These are phyloP conservation scores for Daldinia bambusicola DNA, from an alignment of 495 filamentous ascomycete species.

Conservation along the genomic window DNA sequence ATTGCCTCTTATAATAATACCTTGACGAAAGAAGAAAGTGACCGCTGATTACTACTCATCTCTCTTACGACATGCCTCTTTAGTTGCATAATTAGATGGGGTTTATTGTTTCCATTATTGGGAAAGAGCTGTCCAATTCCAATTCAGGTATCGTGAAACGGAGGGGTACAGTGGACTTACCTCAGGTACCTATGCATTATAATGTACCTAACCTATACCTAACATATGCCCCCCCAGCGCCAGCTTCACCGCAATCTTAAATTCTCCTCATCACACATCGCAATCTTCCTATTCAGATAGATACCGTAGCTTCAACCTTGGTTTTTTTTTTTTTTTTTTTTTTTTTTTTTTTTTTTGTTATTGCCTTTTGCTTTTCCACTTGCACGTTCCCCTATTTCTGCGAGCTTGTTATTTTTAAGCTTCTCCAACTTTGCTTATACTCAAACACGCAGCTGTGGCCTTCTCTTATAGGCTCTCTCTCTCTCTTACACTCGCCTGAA, in stretches of 20 bases:
- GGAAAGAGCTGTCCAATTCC: background rate
- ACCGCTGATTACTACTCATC: background rate
- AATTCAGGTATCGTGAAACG: slow-evolving; percentile 11
- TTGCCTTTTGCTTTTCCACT: too few species aligned
- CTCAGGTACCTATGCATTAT: slow-evolving; percentile 7
- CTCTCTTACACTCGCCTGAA: slow-evolving; percentile 16
- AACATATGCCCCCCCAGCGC: background rate
- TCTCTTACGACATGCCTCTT: background rate
- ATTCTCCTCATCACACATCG: slow-evolving; percentile 1
- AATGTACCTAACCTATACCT: too few species aligned
- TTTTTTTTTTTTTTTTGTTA: slow-evolving; percentile 18
- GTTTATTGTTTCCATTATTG: background rate
- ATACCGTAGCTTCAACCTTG: slow-evolving; percentile 19
- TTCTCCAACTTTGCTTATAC: slow-evolving; percentile 18
- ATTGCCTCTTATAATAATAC: too few species aligned
- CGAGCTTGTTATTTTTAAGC: slow-evolving; percentile 6
- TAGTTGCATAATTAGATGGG: slow-evolving; percentile 1
- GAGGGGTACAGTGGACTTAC: slow-evolving; percentile 3
- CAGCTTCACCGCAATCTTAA: slow-evolving; percentile 7
- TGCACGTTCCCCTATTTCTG: background rate
- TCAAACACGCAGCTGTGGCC: slow-evolving; percentile 14
- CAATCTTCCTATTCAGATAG: slow-evolving; percentile 13
- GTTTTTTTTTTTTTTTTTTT: slow-evolving; percentile 13
- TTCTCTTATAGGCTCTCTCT: background rate
- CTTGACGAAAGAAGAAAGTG: background rate